Base-by-base conservation (phyloP, 257 asterid genomes). In the Prunella vulgaris region DNA sequence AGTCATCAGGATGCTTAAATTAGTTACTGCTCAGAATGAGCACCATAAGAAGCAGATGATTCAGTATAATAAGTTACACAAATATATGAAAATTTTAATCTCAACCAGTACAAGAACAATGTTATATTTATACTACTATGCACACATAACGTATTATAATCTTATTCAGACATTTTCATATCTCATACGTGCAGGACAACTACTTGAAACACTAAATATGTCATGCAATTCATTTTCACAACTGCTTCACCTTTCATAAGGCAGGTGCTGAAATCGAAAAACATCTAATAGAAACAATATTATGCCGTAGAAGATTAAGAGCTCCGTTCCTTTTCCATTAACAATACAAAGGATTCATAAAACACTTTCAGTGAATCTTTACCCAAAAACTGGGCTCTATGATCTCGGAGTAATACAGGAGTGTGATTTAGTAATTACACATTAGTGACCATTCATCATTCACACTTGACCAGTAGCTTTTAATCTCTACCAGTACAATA, bases 11-110 rank as follows among this genome's bases (percentile, higher is more conserved):
- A 42, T 48, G 76, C 51, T 10, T 71, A 9, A 32, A 14, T 38
- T 37, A 54, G 56, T 46, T 18, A 28, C 52, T 15, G 63, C 9
- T 66, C 44, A 58, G 24, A 46, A 48, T 58, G 72, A 54, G 28
- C 4, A 35, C 12, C 58, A 62, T 72, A 54, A 49, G 64, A 69
- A 62, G 64, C 57, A 51, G 14, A 33, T 22, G 56, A 37, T 21
- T 18, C 18, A 24, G 63, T 30, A 72, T 10, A 20, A 22, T 22
- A 37, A 40, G 33, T 69, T 62, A 27, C 57, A 62, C 22, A 25
- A 62, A 10, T 21, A 22, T 22, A 56, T 5, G 22, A 51, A 33
- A 62, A 42, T 17, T 20, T 60, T 44, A 2, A 60, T 13, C 69
- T 21, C 63, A 48, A 61, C 25, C 57, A 61, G 38, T 49, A 4